phyloP scores from a whole-genome alignment of 2,329 filamentous ascomycete genomes.

The Pestalotiopsis sp. region DNA sequence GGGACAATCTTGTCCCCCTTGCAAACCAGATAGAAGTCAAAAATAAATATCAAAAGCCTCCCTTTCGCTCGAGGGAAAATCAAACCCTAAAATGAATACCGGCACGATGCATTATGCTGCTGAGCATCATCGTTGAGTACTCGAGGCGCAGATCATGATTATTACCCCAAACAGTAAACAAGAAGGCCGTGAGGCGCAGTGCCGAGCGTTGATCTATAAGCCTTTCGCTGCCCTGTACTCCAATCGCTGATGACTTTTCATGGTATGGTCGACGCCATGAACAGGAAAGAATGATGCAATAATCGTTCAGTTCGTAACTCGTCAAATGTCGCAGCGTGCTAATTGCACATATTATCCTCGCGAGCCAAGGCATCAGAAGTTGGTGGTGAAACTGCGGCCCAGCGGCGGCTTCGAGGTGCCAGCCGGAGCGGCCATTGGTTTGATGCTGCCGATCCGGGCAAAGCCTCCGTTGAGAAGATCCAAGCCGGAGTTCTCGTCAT shows the following conservation, averaged over 20 bases:
- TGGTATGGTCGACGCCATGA: background rate
- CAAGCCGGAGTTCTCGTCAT: slow-evolving; percentile 60
- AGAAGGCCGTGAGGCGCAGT: slow-evolving; percentile 33
- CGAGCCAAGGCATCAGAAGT: slow-evolving; percentile 31
- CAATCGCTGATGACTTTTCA: background rate
- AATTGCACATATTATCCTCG: slow-evolving; percentile 3
- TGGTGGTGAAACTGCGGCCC: slow-evolving; percentile 39
- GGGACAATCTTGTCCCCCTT: background rate
- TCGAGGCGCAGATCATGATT: slow-evolving; percentile 27
- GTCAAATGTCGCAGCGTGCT: slow-evolving; percentile 9
- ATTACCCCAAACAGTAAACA: slow-evolving; percentile 30
- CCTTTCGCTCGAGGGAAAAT: slow-evolving; percentile 5
- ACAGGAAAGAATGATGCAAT: slow-evolving; percentile 13
- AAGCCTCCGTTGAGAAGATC: slow-evolving; percentile 74
- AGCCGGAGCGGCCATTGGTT: slow-evolving; percentile 30
- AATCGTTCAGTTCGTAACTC: slow-evolving; percentile 20
- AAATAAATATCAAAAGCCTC: slow-evolving; percentile 3
- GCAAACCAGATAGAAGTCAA: background rate
- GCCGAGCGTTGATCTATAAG: slow-evolving; percentile 13
- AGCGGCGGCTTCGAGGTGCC: slow-evolving; percentile 36
- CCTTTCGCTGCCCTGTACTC: background rate
- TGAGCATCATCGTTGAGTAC: slow-evolving; percentile 23
- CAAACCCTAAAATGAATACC: slow-evolving; percentile 16
- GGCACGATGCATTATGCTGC: slow-evolving; percentile 19
- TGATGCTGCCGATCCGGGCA: slow-evolving; percentile 67